phyloP scores from a whole-genome alignment of 2,329 filamentous ascomycete species.

The Colletotrichum kahawae region DNA sequence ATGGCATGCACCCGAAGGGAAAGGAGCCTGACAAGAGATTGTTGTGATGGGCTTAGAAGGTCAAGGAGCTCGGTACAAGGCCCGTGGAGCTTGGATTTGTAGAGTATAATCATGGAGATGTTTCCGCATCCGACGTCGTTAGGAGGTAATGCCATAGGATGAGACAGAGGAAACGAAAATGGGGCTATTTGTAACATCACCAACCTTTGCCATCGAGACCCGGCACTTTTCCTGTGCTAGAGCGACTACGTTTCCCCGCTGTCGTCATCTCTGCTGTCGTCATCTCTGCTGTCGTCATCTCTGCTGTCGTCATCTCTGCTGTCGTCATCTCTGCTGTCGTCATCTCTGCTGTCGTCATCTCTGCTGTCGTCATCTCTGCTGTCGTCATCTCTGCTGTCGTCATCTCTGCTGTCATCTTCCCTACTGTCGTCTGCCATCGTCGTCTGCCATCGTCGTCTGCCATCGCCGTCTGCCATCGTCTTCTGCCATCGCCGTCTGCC shows the following conservation, averaged over 20 bases:
- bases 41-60: neutral
- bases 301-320: too few species aligned
- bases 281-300: too few species aligned
- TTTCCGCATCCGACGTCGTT: neutral
- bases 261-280: too few species aligned
- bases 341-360: too few species aligned
- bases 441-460: too few species aligned
- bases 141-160: neutral
- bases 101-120: neutral
- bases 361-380: too few species aligned
- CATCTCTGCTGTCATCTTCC: neutral
- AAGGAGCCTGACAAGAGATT: neutral
- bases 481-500: too few species aligned
- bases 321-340: neutral
- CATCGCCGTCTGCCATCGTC: too few species aligned
- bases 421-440: neutral
- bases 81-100: neutral
- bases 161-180: neutral
- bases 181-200: neutral
- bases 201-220: neutral
- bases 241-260: neutral
- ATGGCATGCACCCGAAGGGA: neutral
- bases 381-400: too few species aligned
- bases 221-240: neutral
- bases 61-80: neutral